These are phyloP conservation scores for Laguncularia racemosa DNA, from an alignment of 345 rosid genomes.

Conservation along the genomic window DNA sequence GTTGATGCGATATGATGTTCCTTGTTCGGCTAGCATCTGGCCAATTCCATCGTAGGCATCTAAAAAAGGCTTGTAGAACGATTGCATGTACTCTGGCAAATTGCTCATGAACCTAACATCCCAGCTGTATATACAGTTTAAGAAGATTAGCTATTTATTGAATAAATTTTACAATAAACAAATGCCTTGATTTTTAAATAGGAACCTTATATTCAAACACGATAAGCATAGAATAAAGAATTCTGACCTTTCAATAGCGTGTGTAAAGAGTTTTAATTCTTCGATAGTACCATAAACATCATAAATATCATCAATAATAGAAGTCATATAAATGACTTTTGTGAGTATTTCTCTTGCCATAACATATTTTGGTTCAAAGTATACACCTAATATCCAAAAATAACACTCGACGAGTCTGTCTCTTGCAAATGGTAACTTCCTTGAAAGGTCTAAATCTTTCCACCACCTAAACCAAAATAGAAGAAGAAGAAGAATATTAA, in stretches of 20 bases:
- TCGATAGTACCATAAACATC: constrained; percentile 1
- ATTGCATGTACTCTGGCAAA: constrained; percentile 31
- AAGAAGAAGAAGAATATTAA: too few relatives aligned
- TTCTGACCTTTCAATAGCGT: neutral
- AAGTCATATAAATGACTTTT: neutral
- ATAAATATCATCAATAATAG: constrained; percentile 2
- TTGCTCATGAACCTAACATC: constrained; percentile 12
- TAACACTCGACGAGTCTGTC: constrained; percentile 5
- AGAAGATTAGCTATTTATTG: too few relatives aligned
- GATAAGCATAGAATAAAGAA: neutral
- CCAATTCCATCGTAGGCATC: constrained; percentile 9
- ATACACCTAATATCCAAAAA: neutral
- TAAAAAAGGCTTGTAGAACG: constrained; percentile 16
- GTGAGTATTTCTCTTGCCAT: neutral
- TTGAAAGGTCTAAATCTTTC: constrained; percentile 3
- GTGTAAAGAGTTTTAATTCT: constrained; percentile 1
- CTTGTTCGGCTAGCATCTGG: neutral
- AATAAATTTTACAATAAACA: too few relatives aligned
- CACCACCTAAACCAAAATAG: constrained; percentile 9
- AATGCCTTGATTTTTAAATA: too few relatives aligned
- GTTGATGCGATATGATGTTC: neutral
- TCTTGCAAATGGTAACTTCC: constrained; percentile 10
- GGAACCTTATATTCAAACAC: too few relatives aligned
- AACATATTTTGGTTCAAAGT: neutral
- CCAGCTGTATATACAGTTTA: constrained; percentile 26